Base-by-base conservation (phyloP, 768 basidiomycete genomes). In the Pleurotus pulmonarius region DNA sequence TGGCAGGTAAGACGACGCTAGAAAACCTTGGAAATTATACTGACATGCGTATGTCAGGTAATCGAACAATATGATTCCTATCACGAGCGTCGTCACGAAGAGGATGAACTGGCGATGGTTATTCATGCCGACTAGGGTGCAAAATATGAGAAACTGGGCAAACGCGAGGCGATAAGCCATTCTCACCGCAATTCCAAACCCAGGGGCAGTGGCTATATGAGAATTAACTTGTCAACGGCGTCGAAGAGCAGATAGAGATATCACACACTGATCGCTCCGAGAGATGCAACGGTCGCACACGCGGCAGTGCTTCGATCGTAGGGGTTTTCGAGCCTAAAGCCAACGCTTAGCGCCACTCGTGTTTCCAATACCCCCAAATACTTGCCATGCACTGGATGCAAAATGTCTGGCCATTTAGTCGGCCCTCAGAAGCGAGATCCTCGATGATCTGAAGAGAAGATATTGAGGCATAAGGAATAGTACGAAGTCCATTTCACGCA, bases 111-210 rank as follows among this genome's bases (percentile, higher is more conserved):
- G 93, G 4, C 96, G 88, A 64, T 98, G 97, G 64, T 98, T 99
- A 62, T 91, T 88, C 40, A 84, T 78, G 18, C 97, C 97, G 51
- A 98, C 94, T 92, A 34, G 49, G 26, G 29, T 34, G 29, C 29
- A 66, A 66, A 56, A 20, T 58, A 41, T 41, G 6, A 56, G 48
- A 38, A 25, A 15, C 7, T 18, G 20, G 40, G 16, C 55, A 34
- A 26, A 18, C 8, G 29, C 26, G 22, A 4, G 20, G 12, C 34
- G 29, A 16, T 39, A 22, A n/a, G 12, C n/a, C 6, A 59, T 29
- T 70, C 88, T 24, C 67, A 93, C 92, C 86, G 69, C 96, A 98
- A 71, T 98, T 98, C 95, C 95, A 99, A 13, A 98, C 87, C 97
- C 97, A 99, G 1, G 96, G 97, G 63, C 97, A 98, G 64, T 99